phyloP scores from a whole-genome alignment of 2,329 filamentous ascomycete species.

The Fusarium irregulare region DNA sequence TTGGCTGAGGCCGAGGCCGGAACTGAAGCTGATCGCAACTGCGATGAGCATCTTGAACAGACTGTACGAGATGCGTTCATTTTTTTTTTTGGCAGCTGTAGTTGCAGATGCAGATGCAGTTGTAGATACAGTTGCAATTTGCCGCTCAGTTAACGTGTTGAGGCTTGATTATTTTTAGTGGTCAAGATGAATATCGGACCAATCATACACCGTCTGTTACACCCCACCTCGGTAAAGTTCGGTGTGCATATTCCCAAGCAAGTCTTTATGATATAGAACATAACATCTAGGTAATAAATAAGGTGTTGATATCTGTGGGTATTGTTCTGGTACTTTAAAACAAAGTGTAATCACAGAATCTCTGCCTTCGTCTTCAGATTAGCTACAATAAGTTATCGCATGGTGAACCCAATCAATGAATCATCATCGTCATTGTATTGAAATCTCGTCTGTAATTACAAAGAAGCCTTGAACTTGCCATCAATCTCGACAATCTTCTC shows the following conservation, averaged over 20 bases:
- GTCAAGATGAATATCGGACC: conserved; percentile 30
- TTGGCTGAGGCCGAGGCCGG: conserved; percentile 29
- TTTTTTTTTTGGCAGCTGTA: conserved; percentile 22
- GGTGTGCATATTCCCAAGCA: conserved; percentile 17
- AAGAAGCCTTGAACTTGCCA: conserved; percentile 48
- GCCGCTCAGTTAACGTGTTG: conserved; percentile 10
- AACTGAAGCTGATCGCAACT: conserved; percentile 39
- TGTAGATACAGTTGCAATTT: conserved; percentile 13
- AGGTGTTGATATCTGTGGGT: not conserved
- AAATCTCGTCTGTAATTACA: conserved; percentile 6
- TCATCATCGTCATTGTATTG: not conserved
- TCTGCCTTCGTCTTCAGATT: not conserved
- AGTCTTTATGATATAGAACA: not conserved
- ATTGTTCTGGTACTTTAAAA: not conserved
- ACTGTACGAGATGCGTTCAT: conserved; percentile 52
- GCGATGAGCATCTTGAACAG: conserved; percentile 52
- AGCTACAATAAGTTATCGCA: not conserved
- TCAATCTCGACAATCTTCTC: conserved; percentile 64
- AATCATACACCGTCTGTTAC: conserved; percentile 22
- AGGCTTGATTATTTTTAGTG: conserved; percentile 41
- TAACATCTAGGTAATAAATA: not conserved
- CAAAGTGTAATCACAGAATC: not conserved
- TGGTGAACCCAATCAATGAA: not conserved
- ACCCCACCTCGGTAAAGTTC: conserved; percentile 32
- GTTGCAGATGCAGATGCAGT: not conserved